phyloP scores from a whole-genome alignment of 208 protist genomes.

The Trichomonas vaginalis region DNA sequence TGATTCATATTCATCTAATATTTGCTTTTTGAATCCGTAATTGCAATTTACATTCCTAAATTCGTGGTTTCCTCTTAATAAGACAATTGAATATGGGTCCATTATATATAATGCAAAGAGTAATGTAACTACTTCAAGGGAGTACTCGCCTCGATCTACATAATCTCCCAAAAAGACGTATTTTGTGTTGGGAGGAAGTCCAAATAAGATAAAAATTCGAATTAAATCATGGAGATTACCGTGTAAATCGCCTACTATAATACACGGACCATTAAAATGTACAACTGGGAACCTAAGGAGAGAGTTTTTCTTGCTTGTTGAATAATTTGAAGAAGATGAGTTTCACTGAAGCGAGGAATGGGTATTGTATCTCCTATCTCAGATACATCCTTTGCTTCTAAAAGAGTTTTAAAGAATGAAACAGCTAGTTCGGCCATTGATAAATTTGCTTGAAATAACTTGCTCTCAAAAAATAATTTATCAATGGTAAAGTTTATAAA shows the following conservation, averaged over 20 bases:
- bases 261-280: background rate
- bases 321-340: background rate
- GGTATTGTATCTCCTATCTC: background rate
- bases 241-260: background rate
- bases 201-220: slow-evolving; percentile 57
- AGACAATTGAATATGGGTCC: slow-evolving; percentile 74
- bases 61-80: slow-evolving; percentile 93
- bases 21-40: slow-evolving; percentile 32
- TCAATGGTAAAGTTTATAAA: no score
- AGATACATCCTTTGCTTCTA: background rate
- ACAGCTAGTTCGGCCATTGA: background rate
- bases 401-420: background rate
- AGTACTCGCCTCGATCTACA: slow-evolving; percentile 23
- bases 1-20: slow-evolving; percentile 42
- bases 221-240: slow-evolving; percentile 47
- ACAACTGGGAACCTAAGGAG: background rate
- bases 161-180: slow-evolving; percentile 76
- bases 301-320: background rate
- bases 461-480: no score
- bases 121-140: slow-evolving; percentile 67
- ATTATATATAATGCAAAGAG: slow-evolving; percentile 64
- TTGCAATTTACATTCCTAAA: slow-evolving; percentile 78
- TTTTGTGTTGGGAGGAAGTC: slow-evolving; percentile 76
- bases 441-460: no score
- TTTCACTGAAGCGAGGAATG: background rate